These are phyloP conservation scores for Lolium perenne DNA, from an alignment of 176 grass and related monocot genomes.

Conservation along the genomic window DNA sequence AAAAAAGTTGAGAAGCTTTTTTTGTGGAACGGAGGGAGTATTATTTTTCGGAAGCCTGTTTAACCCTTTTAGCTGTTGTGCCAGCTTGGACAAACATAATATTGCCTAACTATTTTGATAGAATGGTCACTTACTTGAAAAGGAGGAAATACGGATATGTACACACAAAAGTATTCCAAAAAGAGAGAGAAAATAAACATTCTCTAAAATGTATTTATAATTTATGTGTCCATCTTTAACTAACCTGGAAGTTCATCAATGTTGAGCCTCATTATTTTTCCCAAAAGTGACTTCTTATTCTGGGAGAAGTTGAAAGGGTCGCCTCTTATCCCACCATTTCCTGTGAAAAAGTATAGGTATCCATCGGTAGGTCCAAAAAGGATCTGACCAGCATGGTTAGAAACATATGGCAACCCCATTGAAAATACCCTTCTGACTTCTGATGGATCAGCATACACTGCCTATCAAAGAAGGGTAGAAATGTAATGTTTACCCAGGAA, in stretches of 20 bases:
- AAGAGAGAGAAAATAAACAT: background rate
- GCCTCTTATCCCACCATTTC: conserved; percentile 60
- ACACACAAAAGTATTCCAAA: background rate
- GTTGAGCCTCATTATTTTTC: conserved; percentile 71
- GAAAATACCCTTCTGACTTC: conserved; percentile 66
- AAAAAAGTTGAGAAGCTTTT: no score
- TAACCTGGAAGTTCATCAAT: conserved; percentile 56
- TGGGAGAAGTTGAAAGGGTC: conserved; percentile 68
- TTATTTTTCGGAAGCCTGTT: no score
- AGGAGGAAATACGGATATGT: background rate
- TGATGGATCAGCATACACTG: conserved; percentile 49
- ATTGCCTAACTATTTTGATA: background rate
- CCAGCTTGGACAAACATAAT: background rate
- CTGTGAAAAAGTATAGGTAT: conserved; percentile 65
- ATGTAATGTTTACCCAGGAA: background rate
- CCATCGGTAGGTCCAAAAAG: conserved; percentile 65
- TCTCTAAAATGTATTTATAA: background rate
- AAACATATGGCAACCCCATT: conserved; percentile 63
- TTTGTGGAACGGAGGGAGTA: no score
- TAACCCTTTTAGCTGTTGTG: background rate
- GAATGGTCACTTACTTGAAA: background rate
- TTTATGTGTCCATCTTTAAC: background rate
- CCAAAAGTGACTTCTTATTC: conserved; percentile 66
- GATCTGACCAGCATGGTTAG: conserved; percentile 62
- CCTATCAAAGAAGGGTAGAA: conserved; percentile 32